phyloP scores from a whole-genome alignment of 495 filamentous ascomycete genomes.

The Hypoxylon crocopeplum region DNA sequence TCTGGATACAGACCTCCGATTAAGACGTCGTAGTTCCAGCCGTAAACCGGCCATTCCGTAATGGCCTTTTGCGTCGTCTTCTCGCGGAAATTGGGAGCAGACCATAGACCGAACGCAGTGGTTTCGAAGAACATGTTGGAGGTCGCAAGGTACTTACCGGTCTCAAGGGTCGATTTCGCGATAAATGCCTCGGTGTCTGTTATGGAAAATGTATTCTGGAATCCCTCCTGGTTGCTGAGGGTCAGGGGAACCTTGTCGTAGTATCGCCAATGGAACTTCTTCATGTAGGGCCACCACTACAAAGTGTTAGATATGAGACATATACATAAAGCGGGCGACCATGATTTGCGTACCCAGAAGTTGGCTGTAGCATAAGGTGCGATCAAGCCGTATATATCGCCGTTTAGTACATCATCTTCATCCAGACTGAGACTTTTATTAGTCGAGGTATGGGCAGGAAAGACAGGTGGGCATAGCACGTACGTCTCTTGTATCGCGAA shows the following conservation, averaged over 20 bases:
- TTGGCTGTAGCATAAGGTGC: conserved; percentile 58
- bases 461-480: conserved; percentile 16
- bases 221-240: conserved; percentile 51
- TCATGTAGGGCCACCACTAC: conserved; percentile 58
- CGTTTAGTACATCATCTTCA: conserved; percentile 54
- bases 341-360: conserved; percentile 48
- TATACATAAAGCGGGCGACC: no score
- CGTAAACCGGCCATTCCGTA: conserved; percentile 55
- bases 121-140: conserved; percentile 58
- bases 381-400: conserved; percentile 56
- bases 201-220: conserved; percentile 60
- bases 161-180: conserved; percentile 51
- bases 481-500: conserved; percentile 56
- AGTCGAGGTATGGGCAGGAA: neutral
- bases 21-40: conserved; percentile 59
- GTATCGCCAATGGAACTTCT: conserved; percentile 58
- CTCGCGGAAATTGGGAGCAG: conserved; percentile 57
- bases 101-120: conserved; percentile 54
- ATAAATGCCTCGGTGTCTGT: conserved; percentile 50
- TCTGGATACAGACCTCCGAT: conserved; percentile 58
- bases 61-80: conserved; percentile 53
- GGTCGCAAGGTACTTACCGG: conserved; percentile 54
- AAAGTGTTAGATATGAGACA: conserved; percentile 10
- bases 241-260: conserved; percentile 53
- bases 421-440: conserved; percentile 39